These are phyloP conservation scores for Euphrasia confusa DNA, from an alignment of 257 asterid genomes.

Conservation along the genomic window DNA sequence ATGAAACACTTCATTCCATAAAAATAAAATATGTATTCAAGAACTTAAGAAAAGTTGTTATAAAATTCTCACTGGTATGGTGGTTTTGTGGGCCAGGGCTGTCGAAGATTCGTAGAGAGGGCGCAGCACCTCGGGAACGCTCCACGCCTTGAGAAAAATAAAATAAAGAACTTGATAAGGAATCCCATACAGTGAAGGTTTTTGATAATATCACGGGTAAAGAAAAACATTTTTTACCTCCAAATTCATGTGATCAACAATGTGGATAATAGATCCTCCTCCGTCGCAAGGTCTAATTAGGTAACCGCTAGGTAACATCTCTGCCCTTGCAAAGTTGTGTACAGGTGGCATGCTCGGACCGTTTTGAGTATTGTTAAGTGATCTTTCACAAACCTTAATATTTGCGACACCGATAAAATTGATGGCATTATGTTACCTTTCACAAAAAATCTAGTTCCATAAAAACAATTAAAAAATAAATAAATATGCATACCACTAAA, in stretches of 20 bases:
- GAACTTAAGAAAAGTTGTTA: not conserved
- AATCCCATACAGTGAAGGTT: not conserved
- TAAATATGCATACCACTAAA: slow-evolving; percentile 60
- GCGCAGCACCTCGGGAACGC: slow-evolving; percentile 92
- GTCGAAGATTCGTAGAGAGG: slow-evolving; percentile 91
- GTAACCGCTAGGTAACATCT: slow-evolving; percentile 85
- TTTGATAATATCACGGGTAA: not conserved
- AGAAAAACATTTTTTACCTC: slow-evolving; percentile 40
- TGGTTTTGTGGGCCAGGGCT: slow-evolving; percentile 71
- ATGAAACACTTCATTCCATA: too few relatives aligned
- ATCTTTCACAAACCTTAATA: slow-evolving; percentile 80
- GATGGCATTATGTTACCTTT: slow-evolving; percentile 1
- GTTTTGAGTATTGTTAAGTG: slow-evolving; percentile 78
- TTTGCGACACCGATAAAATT: slow-evolving; percentile 16
- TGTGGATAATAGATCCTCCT: slow-evolving; percentile 89
- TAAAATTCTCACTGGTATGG: slow-evolving; percentile 65
- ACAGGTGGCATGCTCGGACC: slow-evolving; percentile 93
- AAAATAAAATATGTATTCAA: not conserved
- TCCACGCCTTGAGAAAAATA: slow-evolving; percentile 54
- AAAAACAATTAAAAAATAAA: not conserved
- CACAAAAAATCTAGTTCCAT: not conserved
- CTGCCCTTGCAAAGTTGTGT: slow-evolving; percentile 81
- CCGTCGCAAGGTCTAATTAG: slow-evolving; percentile 90
- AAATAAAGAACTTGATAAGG: not conserved
- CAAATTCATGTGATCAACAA: slow-evolving; percentile 88